These are phyloP conservation scores for Paecilomyces dactylethromorphus DNA, from an alignment of 2,329 filamentous ascomycete species.

Conservation along the genomic window DNA sequence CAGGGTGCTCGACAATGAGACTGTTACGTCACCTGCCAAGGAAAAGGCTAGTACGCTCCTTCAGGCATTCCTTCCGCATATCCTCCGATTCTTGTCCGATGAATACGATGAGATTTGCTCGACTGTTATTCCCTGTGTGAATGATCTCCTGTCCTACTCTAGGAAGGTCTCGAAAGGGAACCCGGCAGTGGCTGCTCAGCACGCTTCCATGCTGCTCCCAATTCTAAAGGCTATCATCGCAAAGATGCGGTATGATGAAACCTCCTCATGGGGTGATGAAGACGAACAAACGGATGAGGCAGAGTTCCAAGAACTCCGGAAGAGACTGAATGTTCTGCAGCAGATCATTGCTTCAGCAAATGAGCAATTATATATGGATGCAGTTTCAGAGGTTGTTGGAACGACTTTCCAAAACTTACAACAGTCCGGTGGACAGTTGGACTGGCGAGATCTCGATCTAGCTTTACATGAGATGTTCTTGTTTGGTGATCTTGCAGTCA, in stretches of 20 bases:
- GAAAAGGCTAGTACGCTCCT: slow-evolving; percentile 74
- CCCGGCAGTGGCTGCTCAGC: slow-evolving; percentile 62
- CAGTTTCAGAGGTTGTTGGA: slow-evolving; percentile 79
- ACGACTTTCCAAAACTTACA: slow-evolving; percentile 78
- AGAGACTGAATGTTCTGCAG: slow-evolving; percentile 81
- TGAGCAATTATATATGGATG: slow-evolving; percentile 80
- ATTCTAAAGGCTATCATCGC: slow-evolving; percentile 86
- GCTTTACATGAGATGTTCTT: slow-evolving; percentile 92
- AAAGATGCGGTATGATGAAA: slow-evolving; percentile 98
- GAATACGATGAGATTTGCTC: slow-evolving; percentile 98
- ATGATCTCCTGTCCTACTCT: slow-evolving; percentile 84
- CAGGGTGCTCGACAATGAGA: slow-evolving; percentile 69
- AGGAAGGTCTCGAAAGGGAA: slow-evolving; percentile 65
- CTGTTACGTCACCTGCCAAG: slow-evolving; percentile 54
- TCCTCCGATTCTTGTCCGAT: slow-evolving; percentile 92
- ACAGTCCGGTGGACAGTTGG: slow-evolving; percentile 65
- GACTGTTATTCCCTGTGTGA: slow-evolving; percentile 86
- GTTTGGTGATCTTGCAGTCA: slow-evolving; percentile 90
- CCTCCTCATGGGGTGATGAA: slow-evolving; percentile 85
- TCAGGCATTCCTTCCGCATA: slow-evolving; percentile 74
- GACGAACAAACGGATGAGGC: slow-evolving; percentile 95
- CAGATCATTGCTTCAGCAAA: slow-evolving; percentile 88
- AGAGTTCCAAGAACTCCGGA: slow-evolving; percentile 91
- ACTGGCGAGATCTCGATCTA: slow-evolving; percentile 92
- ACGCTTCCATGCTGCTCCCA: slow-evolving; percentile 75